A percentile compares a stretch with the other conserved stretches of the same genome.
These are phyloP conservation scores for Plasmodium cynomolgi DNA, from an alignment of 169 alveolate species.

Conservation along the genomic window DNA sequence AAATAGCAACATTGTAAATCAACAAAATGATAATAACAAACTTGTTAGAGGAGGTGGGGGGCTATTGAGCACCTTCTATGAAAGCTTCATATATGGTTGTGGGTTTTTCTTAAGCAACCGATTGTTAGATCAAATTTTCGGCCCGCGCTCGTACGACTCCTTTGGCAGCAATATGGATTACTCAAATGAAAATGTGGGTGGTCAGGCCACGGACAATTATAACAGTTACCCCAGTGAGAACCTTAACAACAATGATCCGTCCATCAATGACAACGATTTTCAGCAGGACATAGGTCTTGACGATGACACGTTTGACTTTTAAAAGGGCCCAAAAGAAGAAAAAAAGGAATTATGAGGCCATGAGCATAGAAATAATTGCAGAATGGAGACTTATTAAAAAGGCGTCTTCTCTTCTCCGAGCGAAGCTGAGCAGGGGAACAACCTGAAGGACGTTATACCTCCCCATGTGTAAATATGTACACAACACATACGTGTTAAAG, in stretches of 20 bases:
- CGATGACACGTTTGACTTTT: constrained; percentile 66
- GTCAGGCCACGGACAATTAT: not conserved
- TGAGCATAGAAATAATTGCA: not conserved
- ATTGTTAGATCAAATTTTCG: constrained; percentile 72
- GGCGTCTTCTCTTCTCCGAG: not conserved
- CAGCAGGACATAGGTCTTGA: constrained; percentile 69
- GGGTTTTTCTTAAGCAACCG: constrained; percentile 72
- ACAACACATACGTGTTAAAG: not conserved
- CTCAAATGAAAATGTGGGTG: constrained; percentile 17
- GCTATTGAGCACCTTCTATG: constrained; percentile 47
- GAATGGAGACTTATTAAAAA: not conserved
- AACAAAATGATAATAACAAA: constrained; percentile 41
- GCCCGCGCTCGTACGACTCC: constrained; percentile 62
- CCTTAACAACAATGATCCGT: constrained; percentile 41
- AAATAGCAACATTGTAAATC: constrained; percentile 26
- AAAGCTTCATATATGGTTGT: constrained; percentile 74
- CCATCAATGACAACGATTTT: constrained; percentile 65
- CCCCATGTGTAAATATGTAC: not conserved
- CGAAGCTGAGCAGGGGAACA: not conserved
- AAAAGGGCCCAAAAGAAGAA: not conserved
- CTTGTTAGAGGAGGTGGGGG: constrained; percentile 45
- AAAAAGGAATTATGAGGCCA: not conserved
- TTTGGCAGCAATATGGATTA: constrained; percentile 22
- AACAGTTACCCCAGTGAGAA: constrained; percentile 53
- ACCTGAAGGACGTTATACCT: not conserved